A percentile compares a stretch with the other conserved stretches of the same genome.
Conservation (phyloP, 139 green algal genomes). For the Chlorella vulgaris region DNA sequence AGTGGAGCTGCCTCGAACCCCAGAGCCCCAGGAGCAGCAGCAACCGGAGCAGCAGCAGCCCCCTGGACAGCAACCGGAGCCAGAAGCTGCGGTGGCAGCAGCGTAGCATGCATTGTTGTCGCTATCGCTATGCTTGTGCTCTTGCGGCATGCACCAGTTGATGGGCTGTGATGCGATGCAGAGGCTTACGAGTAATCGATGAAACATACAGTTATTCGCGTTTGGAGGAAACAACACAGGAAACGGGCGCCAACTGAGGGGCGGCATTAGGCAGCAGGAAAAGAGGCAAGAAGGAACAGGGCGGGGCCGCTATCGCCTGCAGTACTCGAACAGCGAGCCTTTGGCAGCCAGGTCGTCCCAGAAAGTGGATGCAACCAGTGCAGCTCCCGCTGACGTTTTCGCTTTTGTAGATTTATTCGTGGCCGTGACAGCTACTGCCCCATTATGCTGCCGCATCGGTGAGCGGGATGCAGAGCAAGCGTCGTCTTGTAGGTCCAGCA, state of each 20-base stretch:
- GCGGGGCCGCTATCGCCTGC: neutral
- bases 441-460: neutral
- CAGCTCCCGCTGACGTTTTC: neutral
- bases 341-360: neutral
- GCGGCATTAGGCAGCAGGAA: neutral
- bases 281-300: neutral
- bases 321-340: constrained; percentile 21
- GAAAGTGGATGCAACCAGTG: neutral
- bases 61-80: neutral
- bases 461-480: constrained; percentile 2
- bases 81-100: neutral
- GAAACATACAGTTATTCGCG: too few species aligned
- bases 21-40: constrained; percentile 2
- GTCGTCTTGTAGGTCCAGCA: constrained; percentile 24
- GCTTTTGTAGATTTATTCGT: neutral
- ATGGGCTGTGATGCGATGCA: too few species aligned
- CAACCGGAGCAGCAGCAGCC: neutral
- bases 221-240: too few species aligned
- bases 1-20: constrained; percentile 19
- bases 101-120: neutral
- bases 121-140: neutral
- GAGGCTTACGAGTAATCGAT: too few species aligned
- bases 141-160: too few species aligned
- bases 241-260: too few species aligned
- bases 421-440: neutral